These are phyloP conservation scores for Camellia granthamiana DNA, from an alignment of 148 eudicot species.

Conservation along the genomic window DNA sequence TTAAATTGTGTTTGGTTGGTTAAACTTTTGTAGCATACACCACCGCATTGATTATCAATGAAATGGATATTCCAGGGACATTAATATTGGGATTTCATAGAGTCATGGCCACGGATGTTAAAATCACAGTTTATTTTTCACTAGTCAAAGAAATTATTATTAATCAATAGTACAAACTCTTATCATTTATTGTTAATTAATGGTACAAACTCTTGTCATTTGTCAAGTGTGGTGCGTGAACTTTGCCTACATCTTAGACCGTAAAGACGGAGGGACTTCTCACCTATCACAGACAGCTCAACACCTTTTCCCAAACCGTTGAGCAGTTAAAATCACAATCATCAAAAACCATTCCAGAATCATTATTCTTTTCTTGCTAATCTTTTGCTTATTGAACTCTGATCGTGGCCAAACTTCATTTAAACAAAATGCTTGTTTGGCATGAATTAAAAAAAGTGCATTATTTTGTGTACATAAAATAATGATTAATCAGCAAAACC, in stretches of 20 bases:
- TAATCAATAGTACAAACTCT: not conserved
- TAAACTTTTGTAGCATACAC: too few species aligned
- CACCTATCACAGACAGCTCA: conserved; percentile 1
- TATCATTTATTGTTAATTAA: not conserved
- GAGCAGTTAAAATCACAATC: not conserved
- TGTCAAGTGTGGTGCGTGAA: not conserved
- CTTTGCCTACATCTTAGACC: not conserved
- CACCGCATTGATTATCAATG: too few species aligned
- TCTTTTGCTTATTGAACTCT: not conserved
- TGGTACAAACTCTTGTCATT: not conserved
- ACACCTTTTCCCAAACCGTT: not conserved
- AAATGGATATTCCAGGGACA: too few species aligned
- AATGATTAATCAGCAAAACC: too few species aligned
- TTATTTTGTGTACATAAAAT: too few species aligned
- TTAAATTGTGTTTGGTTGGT: too few species aligned
- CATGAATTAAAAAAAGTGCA: too few species aligned
- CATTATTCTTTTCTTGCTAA: not conserved
- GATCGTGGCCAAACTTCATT: not conserved
- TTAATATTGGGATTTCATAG: too few species aligned
- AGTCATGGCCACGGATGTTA: too few species aligned
- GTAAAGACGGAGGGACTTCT: not conserved
- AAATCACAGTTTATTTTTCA: not conserved
- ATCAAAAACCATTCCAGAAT: too few species aligned
- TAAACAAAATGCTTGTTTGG: too few species aligned
- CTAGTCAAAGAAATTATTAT: not conserved